Conservation (phyloP, 495 filamentous ascomycete genomes). For the Neurospora africana region DNA sequence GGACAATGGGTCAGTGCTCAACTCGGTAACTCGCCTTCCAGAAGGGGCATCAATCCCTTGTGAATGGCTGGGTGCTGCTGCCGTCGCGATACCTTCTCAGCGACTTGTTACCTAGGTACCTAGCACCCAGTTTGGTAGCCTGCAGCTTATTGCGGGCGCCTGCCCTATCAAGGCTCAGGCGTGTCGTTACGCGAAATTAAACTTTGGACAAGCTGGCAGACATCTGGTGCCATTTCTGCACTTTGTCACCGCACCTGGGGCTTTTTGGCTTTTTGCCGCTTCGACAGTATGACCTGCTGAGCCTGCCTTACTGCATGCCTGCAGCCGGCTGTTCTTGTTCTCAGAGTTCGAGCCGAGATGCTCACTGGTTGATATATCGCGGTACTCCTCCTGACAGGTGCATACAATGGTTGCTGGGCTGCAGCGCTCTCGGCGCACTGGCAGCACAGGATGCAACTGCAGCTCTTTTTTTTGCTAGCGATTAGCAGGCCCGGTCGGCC, state of each 20-base stretch:
- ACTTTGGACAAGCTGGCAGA: not conserved
- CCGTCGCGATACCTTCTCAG: not conserved
- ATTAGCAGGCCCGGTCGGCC: not conserved
- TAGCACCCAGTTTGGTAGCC: not conserved
- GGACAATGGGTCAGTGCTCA: not conserved
- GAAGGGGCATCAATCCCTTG: not conserved
- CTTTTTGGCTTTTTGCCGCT: not conserved
- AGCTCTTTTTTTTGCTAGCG: not conserved
- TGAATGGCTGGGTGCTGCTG: not conserved
- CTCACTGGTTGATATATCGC: not conserved
- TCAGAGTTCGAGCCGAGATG: not conserved
- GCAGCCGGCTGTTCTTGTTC: not conserved
- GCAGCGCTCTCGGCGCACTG: not conserved
- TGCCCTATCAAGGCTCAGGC: not conserved
- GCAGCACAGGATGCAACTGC: not conserved
- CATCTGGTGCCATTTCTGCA: not conserved
- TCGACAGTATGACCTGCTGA: not conserved
- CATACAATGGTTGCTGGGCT: not conserved
- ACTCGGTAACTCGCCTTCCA: not conserved
- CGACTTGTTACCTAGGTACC: not conserved
- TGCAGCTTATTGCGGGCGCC: not conserved
- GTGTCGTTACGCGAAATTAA: not conserved
- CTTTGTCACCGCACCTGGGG: not conserved
- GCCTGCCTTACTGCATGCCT: not conserved
- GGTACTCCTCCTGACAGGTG: not conserved